Percentiles rank a stretch among this genome's conserved stretches.
phyloP scores from a whole-genome alignment of 2,329 filamentous ascomycete genomes.

The Samsoniella hepiali region DNA sequence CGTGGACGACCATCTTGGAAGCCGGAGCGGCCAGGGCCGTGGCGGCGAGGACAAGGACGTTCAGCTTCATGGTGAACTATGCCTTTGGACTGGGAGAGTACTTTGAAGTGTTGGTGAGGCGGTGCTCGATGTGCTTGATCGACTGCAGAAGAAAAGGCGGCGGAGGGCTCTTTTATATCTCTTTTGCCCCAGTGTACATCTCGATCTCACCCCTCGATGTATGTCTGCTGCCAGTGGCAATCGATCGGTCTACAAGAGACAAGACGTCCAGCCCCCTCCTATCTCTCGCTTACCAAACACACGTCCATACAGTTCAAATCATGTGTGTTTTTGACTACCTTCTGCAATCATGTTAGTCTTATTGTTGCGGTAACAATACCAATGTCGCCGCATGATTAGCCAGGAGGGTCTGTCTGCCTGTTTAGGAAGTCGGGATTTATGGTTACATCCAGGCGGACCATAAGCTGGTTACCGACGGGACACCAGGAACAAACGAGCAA shows the following conservation, averaged over 20 bases:
- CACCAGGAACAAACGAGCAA: neutral
- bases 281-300: neutral
- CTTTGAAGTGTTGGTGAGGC: neutral
- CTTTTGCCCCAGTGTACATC: neutral
- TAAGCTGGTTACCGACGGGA: neutral
- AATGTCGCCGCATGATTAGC: neutral
- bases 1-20: constrained; percentile 2
- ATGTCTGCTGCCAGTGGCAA: neutral
- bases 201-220: neutral
- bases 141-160: neutral
- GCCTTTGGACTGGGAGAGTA: neutral
- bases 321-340: neutral
- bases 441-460: neutral
- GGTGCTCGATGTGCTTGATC: neutral
- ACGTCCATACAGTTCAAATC: neutral
- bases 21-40: constrained; percentile 5
- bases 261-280: no score
- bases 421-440: neutral
- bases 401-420: neutral
- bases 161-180: neutral
- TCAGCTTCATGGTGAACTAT: neutral
- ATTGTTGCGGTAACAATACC: neutral
- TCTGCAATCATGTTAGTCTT: constrained; percentile 2
- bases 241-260: neutral
- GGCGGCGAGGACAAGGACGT: neutral